Evolutionary conservation across 2,329 filamentous ascomycete genomes (phyloP).

Genomic region (Microdochium nivale): DNA sequence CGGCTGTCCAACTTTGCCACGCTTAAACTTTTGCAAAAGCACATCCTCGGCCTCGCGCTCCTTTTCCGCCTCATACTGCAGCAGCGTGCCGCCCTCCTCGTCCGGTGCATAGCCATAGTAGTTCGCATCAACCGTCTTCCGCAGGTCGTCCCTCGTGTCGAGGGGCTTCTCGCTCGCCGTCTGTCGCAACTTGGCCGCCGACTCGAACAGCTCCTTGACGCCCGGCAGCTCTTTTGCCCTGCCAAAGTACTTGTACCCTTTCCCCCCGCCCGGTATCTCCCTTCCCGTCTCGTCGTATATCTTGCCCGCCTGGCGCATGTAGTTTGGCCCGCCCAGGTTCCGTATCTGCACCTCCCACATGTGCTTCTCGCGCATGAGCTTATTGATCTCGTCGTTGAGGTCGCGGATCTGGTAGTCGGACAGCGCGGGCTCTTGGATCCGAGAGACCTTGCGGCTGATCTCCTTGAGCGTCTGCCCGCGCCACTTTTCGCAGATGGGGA

Average conservation of each 20-base stretch:
- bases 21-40: constrained; percentile 49
- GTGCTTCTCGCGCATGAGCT: constrained; percentile 97
- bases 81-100: constrained; percentile 76
- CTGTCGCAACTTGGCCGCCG: constrained; percentile 44
- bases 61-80: constrained; percentile 74
- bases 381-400: constrained; percentile 98
- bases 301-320: constrained; percentile 68
- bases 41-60: constrained; percentile 73
- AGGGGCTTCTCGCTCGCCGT: constrained; percentile 51
- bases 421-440: constrained; percentile 86
- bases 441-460: constrained; percentile 91
- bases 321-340: constrained; percentile 93
- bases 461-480: constrained; percentile 95
- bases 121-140: constrained; percentile 76
- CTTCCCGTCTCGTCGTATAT: constrained; percentile 67
- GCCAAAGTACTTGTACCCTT: constrained; percentile 92
- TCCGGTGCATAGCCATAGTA: constrained; percentile 95
- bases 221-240: constrained; percentile 83
- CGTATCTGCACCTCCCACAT: constrained; percentile 98
- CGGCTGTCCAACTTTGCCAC: constrained; percentile 34
- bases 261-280: constrained; percentile 67
- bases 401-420: constrained; percentile 96
- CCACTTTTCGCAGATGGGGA: constrained; percentile 93
- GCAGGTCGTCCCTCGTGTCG: constrained; percentile 60
- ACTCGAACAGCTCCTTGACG: constrained; percentile 93